A percentile compares a stretch with the other conserved stretches of the same genome.
phyloP scores from a whole-genome alignment of 106 monocot species.

The Allium fistulosum region DNA sequence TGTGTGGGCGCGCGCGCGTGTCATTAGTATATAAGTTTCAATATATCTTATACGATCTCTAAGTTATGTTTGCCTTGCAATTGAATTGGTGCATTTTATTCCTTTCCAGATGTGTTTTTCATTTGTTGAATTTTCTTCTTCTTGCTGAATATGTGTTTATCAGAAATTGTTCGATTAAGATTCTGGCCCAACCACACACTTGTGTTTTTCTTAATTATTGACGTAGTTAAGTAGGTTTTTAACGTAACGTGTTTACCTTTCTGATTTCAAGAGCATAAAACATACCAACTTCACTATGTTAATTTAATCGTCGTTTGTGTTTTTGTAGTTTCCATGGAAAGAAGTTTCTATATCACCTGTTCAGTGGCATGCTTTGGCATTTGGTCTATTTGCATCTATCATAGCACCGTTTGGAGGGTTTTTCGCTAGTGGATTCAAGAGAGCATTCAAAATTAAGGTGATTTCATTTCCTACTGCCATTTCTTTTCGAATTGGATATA shows the following conservation, averaged over 20 bases:
- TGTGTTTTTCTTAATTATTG: too few relatives aligned
- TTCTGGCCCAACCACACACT: too few relatives aligned
- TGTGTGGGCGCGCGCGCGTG: too few relatives aligned
- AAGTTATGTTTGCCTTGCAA: not conserved
- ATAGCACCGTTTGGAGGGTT: constrained; percentile 99
- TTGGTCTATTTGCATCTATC: constrained; percentile 98
- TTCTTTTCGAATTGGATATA: not conserved
- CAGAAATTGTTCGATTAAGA: too few relatives aligned
- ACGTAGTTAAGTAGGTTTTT: too few relatives aligned
- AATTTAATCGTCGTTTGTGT: not conserved
- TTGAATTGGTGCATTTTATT: not conserved
- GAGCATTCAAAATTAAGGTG: constrained; percentile 97
- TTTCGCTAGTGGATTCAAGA: constrained; percentile 96
- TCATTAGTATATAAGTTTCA: not conserved
- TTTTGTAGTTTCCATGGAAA: constrained; percentile 76
- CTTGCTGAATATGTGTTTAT: too few relatives aligned
- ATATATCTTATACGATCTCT: constrained; percentile 1
- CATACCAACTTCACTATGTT: not conserved
- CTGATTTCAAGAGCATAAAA: too few relatives aligned
- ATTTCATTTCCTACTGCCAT: not conserved
- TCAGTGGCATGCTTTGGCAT: constrained; percentile 94
- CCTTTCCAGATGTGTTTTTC: too few relatives aligned
- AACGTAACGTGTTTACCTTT: too few relatives aligned
- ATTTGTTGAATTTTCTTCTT: too few relatives aligned
- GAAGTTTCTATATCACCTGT: constrained; percentile 64